Conservation (phyloP, 2,329 filamentous ascomycete species). For the Phaeophleospora eucalypticola region DNA sequence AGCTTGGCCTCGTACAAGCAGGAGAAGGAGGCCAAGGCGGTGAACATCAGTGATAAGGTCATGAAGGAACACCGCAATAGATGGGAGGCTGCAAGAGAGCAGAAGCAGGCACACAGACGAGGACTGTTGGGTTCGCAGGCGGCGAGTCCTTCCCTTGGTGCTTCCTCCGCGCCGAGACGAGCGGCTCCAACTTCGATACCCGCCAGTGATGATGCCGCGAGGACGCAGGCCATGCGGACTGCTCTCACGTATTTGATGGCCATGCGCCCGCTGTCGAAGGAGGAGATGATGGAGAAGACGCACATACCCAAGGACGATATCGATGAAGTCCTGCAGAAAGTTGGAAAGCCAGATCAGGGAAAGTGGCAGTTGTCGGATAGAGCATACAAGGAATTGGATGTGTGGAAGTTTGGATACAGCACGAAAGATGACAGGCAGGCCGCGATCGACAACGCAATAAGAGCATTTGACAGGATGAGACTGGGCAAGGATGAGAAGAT, state of each 20-base stretch:
- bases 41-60: constrained; percentile 33
- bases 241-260: constrained; percentile 54
- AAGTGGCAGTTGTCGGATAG: constrained; percentile 56
- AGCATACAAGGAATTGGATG: constrained; percentile 57
- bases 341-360: constrained; percentile 48
- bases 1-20: constrained; percentile 57
- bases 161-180: constrained; percentile 30
- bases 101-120: constrained; percentile 21
- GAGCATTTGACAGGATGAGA: constrained; percentile 59
- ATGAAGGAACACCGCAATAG: constrained; percentile 34
- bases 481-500: constrained; percentile 57
- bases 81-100: constrained; percentile 29
- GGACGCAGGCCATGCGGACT: constrained; percentile 41
- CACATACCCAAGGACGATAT: constrained; percentile 48
- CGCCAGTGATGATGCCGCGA: constrained; percentile 28
- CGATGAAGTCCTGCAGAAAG: constrained; percentile 46
- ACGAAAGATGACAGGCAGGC: constrained; percentile 53
- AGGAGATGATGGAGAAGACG: constrained; percentile 46
- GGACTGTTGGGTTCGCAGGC: constrained; percentile 31
- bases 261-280: constrained; percentile 45
- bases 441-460: constrained; percentile 60
- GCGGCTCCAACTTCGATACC: constrained; percentile 41
- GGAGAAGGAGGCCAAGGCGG: constrained; percentile 55
- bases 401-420: constrained; percentile 58
- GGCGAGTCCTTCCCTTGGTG: constrained; percentile 38